Evolutionary conservation across 2,329 filamentous ascomycete species (phyloP).

Genomic region (Ophiocordyceps australis): DNA sequence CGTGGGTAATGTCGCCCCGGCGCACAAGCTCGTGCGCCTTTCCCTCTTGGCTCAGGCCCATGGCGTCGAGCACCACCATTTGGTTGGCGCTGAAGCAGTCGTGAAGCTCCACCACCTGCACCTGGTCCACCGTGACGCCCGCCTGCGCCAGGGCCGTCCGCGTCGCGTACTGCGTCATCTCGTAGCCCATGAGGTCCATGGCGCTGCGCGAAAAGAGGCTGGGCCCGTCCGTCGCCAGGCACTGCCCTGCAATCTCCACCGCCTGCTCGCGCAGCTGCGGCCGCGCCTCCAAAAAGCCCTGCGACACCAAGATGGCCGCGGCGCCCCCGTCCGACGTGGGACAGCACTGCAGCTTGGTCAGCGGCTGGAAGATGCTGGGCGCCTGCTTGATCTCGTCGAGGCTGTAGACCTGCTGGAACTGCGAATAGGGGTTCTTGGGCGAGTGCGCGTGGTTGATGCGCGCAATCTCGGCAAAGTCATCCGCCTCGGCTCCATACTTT

Average conservation of each 20-base stretch:
- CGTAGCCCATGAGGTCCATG: conserved; percentile 80
- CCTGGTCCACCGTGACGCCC: conserved; percentile 45
- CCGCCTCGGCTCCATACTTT: conserved; percentile 68
- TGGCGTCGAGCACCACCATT: conserved; percentile 74
- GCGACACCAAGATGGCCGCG: conserved; percentile 74
- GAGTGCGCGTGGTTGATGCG: conserved; percentile 87
- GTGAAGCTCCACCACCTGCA: conserved; percentile 80
- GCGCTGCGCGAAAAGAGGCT: conserved; percentile 60
- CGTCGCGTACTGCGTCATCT: conserved; percentile 62
- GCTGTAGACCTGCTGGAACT: conserved; percentile 86
- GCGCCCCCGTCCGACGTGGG: conserved; percentile 88
- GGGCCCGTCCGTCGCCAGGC: conserved; percentile 68
- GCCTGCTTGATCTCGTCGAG: conserved; percentile 63
- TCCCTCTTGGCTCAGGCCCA: conserved; percentile 60
- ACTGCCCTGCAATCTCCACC: conserved; percentile 77
- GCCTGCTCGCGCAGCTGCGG: conserved; percentile 70
- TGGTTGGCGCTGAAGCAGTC: conserved; percentile 96
- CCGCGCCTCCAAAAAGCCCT: conserved; percentile 70
- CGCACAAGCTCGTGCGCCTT: conserved; percentile 88
- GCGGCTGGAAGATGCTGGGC: conserved; percentile 63
- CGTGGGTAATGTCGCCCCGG: conserved; percentile 78
- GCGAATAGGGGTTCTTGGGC: conserved; percentile 88
- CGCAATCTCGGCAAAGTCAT: conserved; percentile 90
- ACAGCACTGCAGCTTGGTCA: conserved; percentile 98
- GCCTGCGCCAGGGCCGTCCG: conserved; percentile 57